Base-by-base conservation (phyloP, 2,329 filamentous ascomycete genomes). In the Gremmenia infestans region DNA sequence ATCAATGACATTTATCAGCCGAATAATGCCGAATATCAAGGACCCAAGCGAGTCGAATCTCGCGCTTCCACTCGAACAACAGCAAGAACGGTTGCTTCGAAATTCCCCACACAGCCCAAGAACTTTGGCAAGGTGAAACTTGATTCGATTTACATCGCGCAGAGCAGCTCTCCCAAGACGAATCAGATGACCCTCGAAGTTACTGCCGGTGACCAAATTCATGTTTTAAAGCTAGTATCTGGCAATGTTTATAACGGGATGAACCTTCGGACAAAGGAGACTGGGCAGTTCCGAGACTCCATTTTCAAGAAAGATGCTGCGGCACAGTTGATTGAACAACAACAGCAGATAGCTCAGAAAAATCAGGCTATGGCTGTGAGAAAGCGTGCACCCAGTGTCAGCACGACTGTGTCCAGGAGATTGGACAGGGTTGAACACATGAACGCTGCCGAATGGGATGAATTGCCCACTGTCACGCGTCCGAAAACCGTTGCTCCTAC, bases 371-470 rank as follows among this genome's bases (percentile, higher is more conserved):
- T 17, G 6, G 22, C 1, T 22, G 2, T 28, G 48, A 52, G n/a
- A 49, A 32, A 11, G 9, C 14, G 36, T 36, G 47, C 17, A 9
- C 46, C 52, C 23, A 55, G 50, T 47, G 36, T 56, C 4, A 54
- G 51, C 22, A 51, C 49, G 23, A 42, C 36, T 28, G n/a, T 42
- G 7, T 37, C 50, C 2, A 55, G 52, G 37, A 49, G 50, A 5
- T 36, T 63, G 9, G 59, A 64, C 40, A 47, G 47, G 9, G n/a
- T 63, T 19, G 63, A 62, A 40, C 37, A 35, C 1, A 43, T 42
- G 17, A 64, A 65, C 57, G 65, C 63, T 47, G 53, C 57, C 7
- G 58, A 61, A 47, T 67, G 65, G 65, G 62, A 65, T 48, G 62
- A 63, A 12, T 59, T 57, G 19, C 49, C 60, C 5, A 39, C 54